Base-by-base conservation (phyloP, 106 monocot genomes). In the Vanilla planifolia region DNA sequence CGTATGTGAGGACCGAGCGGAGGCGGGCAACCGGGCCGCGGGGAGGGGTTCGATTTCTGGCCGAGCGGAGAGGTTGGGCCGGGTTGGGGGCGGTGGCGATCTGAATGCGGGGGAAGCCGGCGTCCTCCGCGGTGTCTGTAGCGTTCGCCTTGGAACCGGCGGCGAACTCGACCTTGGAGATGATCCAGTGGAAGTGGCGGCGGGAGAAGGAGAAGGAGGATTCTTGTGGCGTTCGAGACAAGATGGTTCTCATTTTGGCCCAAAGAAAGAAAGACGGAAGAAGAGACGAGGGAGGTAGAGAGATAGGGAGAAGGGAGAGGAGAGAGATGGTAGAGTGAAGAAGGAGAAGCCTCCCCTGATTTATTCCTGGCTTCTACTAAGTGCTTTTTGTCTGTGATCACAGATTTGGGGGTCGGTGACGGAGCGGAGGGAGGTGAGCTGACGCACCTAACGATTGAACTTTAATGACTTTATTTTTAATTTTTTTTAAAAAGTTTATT, bases 151-250 rank as follows among this genome's bases (percentile, higher is more conserved):
- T 45, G 21, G 10, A 8, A 19, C 1, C 34, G 30, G 64, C 48
- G 48, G n/a, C 33, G 21, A 20, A 6, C 46, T 44, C 45, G 30
- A 63, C 30, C 30, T 33, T 63, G 30, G 30, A 29, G 19, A 63
- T 51, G 35, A 66, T 66, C 32, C 51, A 32, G 0, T 37, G 60
- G 79, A 84, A 84, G 55, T 84, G 74, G 24, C 78, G 66, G 42
- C 63, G 66, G 27, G 83, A 84, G 74, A 84, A 84, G 75, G 79
- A 84, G 68, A 78, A 61, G 58, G 78, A 77, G 0, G 77, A 65
- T 13, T 80, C 74, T 15, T 75, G 70, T 19, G 75, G 71, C 22
- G 71, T 75, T 57, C 71, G 71, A 22, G 68, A 63, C 75, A 72
- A 67, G 33, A 77, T 77, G 15, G 60, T 61, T 60, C 59, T 77